Percentiles rank a stretch among this genome's conserved stretches.
Evolutionary conservation across 192 early-diverging fungal genomes (phyloP).

Genomic region (Gonapodya prolifera): DNA sequence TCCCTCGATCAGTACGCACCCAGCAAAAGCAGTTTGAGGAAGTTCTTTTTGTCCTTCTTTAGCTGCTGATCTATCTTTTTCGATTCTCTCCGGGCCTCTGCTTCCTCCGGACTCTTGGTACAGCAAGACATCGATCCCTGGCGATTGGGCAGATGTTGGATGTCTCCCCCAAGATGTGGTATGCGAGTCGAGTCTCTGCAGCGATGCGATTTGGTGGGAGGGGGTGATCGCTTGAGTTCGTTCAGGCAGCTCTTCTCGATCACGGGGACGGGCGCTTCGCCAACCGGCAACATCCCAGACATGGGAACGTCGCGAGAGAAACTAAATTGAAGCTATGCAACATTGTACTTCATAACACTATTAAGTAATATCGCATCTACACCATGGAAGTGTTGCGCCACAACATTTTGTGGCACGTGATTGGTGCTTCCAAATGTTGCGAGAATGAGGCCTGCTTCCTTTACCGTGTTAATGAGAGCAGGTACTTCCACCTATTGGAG

Average conservation of each 20-base stretch:
- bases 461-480: slow-evolving; percentile 77
- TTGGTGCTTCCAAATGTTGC: slow-evolving; percentile 82
- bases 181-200: too few relatives aligned
- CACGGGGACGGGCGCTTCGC: too few relatives aligned
- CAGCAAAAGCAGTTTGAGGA: neutral
- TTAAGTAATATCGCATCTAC: slow-evolving; percentile 83
- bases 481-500: slow-evolving; percentile 72
- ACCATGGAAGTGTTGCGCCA: slow-evolving; percentile 65
- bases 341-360: slow-evolving; percentile 31
- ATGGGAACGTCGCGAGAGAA: too few relatives aligned
- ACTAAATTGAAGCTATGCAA: too few relatives aligned
- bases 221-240: too few relatives aligned
- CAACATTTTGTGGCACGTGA: slow-evolving; percentile 38
- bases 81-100: neutral
- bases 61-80: slow-evolving; percentile 1
- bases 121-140: neutral
- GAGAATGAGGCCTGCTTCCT: slow-evolving; percentile 82
- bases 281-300: too few relatives aligned
- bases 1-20: too few relatives aligned
- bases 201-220: too few relatives aligned
- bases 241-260: too few relatives aligned
- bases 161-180: too few relatives aligned
- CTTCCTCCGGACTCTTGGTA: neutral
- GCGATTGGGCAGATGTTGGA: neutral
- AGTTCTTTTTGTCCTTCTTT: neutral